Base-by-base conservation (phyloP, 75 land plant species). In the Azolla pinnata region DNA sequence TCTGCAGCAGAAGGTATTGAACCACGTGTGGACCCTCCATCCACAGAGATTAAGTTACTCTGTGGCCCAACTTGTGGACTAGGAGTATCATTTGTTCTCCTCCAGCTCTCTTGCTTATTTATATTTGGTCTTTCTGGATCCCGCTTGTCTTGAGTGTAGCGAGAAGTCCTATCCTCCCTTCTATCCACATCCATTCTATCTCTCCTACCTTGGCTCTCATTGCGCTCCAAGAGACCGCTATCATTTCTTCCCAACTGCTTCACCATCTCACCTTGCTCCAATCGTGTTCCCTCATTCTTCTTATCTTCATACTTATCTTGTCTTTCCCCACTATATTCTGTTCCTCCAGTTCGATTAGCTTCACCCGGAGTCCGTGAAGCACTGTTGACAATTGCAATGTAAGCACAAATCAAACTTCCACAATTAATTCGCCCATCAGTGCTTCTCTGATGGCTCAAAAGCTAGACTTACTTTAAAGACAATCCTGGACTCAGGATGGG, bases 91-190 rank as follows among this genome's bases (percentile, higher is more conserved):
- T 49, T 63, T 14, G 83, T 81, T 60, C 81, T 79, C 46, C 90
- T 83, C 96, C 98, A 93, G 31, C 75, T 93, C 31, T 93, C 98
- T 31, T 83, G 90, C 54, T 86, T 86, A 34, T 74, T 81, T n/a
- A 59, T 66, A 56, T 83, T 75, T 44, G 78, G 79, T 40, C 72
- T 54, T 33, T 65, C 75, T 9, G 49, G 58, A 31, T 67, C 67
- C 19, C 57, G 65, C 10, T 63, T 52, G 14, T 76, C 80, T 31
- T 64, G 69, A 20, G 44, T 52, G 29, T 64, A 52, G 40, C 65
- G 78, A 59, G 29, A 59, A 58, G 76, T 58, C 50, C 64, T 70
- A 32, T 40, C 31, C 34, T 89, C 90, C 29, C 55, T 66, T 54
- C 67, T 79, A 30, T 87, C 86, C 46, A 19, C 33, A 58, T 75